Percentiles rank a stretch among this genome's conserved stretches.
phyloP scores from a whole-genome alignment of 441 rosid genomes.

The Syzygium malaccense region DNA sequence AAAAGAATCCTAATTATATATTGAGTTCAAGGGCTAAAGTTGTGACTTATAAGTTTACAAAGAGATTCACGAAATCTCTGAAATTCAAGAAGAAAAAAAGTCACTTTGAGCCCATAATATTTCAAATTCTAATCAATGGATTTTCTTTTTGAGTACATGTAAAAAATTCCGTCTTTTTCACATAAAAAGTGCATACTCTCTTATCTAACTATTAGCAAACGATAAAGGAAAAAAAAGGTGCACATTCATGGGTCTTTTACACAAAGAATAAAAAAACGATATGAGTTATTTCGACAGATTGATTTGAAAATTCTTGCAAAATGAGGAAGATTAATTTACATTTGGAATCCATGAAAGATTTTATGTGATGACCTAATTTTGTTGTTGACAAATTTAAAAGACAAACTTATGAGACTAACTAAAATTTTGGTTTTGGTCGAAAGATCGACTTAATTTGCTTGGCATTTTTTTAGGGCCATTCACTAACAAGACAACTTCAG shows the following conservation, averaged over 20 bases:
- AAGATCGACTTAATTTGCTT: background rate
- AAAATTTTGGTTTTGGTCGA: no score
- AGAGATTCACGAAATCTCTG: background rate
- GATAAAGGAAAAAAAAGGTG: fast-evolving
- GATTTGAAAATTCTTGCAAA: background rate
- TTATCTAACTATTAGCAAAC: background rate
- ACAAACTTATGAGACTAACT: background rate
- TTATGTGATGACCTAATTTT: background rate
- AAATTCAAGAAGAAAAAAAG: background rate
- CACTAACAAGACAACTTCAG: background rate
- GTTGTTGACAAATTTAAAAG: background rate
- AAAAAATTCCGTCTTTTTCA: background rate
- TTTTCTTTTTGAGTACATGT: background rate
- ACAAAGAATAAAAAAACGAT: background rate
- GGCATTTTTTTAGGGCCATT: background rate
- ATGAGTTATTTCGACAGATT: background rate
- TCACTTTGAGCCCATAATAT: background rate
- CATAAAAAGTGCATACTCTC: background rate
- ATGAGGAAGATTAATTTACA: background rate
- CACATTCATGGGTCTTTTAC: background rate
- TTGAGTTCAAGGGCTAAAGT: background rate
- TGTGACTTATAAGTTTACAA: background rate
- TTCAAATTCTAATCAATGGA: background rate
- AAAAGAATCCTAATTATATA: background rate
- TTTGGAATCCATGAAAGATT: background rate